Evolutionary conservation across 129 eudicot genomes (phyloP).

Genomic region (Centrapalus pauciflorus): DNA sequence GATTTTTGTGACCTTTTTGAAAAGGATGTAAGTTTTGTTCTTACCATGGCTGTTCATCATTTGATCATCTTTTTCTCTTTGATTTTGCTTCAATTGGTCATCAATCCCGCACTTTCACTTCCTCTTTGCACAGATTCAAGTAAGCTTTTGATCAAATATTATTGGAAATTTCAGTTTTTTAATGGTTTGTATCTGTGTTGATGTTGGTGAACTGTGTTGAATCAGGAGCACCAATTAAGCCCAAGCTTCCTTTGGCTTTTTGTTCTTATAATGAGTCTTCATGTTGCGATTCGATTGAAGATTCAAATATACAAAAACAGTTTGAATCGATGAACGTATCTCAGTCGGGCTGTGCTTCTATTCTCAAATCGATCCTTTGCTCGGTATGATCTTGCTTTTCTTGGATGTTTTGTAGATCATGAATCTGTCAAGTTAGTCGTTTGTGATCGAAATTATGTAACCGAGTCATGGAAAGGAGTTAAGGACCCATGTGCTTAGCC

Average conservation of each 20-base stretch:
- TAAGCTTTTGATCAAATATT: slow-evolving; percentile 17
- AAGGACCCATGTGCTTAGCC: too few species aligned
- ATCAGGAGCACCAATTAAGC: slow-evolving; percentile 55
- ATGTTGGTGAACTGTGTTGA: slow-evolving; percentile 12
- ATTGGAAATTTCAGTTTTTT: slow-evolving; percentile 1
- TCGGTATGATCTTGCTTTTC: slow-evolving; percentile 39
- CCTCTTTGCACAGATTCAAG: slow-evolving; percentile 66
- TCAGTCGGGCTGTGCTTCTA: slow-evolving; percentile 57
- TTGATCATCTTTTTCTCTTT: slow-evolving; percentile 18
- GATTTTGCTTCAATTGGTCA: slow-evolving; percentile 30
- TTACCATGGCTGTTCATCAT: slow-evolving; percentile 31
- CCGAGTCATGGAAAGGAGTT: not conserved
- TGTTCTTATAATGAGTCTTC: slow-evolving; percentile 48
- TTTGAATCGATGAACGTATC: slow-evolving; percentile 59
- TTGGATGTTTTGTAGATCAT: not conserved
- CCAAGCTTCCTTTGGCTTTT: slow-evolving; percentile 46
- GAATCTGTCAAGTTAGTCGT: not conserved
- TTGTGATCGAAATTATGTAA: not conserved
- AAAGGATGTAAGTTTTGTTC: slow-evolving; percentile 15
- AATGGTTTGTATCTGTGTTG: not conserved
- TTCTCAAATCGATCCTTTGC: slow-evolving; percentile 63
- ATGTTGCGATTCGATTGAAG: slow-evolving; percentile 58
- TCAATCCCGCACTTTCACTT: slow-evolving; percentile 27
- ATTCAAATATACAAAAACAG: slow-evolving; percentile 41
- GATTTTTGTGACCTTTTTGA: not conserved